Conservation (phyloP, 805 yeast species). For the Zygosaccharomyces kombuchaensis region DNA sequence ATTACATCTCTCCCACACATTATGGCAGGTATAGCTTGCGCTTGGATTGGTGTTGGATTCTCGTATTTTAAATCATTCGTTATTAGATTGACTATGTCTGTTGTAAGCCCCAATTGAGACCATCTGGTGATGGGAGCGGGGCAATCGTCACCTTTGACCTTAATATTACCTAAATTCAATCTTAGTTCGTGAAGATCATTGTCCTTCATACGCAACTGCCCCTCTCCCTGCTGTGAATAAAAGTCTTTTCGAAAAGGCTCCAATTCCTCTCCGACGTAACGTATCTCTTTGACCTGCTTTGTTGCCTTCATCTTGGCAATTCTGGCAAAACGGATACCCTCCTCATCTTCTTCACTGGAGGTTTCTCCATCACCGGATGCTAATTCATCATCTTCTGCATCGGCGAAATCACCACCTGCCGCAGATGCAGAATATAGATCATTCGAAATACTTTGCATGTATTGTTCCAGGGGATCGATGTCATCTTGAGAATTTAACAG, state of each 20-base stretch:
- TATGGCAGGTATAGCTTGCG: constrained; percentile 84
- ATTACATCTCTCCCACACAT: constrained; percentile 88
- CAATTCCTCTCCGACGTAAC: constrained; percentile 36
- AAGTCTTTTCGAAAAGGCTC: constrained; percentile 57
- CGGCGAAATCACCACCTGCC: constrained; percentile 18
- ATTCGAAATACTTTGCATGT: constrained; percentile 33
- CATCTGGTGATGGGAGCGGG: constrained; percentile 70
- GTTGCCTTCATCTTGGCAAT: constrained; percentile 39
- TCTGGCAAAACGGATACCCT: constrained; percentile 35
- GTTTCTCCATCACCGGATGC: constrained; percentile 31
- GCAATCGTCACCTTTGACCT: constrained; percentile 53
- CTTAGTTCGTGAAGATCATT: constrained; percentile 57
- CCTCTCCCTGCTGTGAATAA: constrained; percentile 57
- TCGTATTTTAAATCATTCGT: constrained; percentile 47
- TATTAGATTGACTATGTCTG: constrained; percentile 50
- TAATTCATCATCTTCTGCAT: constrained; percentile 18
- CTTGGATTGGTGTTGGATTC: constrained; percentile 81
- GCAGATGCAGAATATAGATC: constrained; percentile 8
- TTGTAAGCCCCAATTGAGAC: constrained; percentile 77
- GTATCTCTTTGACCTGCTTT: constrained; percentile 31
- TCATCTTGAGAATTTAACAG: constrained; percentile 1
- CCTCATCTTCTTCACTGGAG: constrained; percentile 37
- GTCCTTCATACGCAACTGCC: constrained; percentile 43
- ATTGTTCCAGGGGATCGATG: constrained; percentile 46
- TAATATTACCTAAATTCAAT: constrained; percentile 56